A percentile compares a stretch with the other conserved stretches of the same genome.
Conservation (phyloP, 148 eudicot species). For the Vaccinium myrtillus region DNA sequence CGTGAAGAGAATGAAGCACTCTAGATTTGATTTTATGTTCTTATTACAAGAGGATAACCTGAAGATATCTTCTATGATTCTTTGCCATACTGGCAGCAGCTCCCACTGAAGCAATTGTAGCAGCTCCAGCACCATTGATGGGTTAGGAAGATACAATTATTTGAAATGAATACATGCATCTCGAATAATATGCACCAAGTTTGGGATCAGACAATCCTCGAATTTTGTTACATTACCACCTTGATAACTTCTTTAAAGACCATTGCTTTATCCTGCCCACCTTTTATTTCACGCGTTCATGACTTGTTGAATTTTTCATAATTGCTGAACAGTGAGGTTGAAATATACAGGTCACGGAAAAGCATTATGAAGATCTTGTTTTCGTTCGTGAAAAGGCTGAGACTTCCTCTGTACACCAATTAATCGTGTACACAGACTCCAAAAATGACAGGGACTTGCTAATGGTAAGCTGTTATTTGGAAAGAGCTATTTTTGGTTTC, state of each 20-base stretch:
- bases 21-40: not conserved
- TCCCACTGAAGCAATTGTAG: not conserved
- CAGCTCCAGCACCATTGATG: not conserved
- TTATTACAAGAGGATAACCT: not conserved
- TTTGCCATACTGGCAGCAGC: not conserved
- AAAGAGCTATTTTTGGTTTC: not conserved
- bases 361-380: slow-evolving; percentile 70
- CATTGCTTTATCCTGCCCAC: not conserved
- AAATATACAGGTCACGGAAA: slow-evolving; percentile 58
- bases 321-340: slow-evolving; percentile 17
- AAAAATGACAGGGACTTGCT: slow-evolving; percentile 57
- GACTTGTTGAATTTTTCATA: not conserved
- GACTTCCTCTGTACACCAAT: slow-evolving; percentile 44
- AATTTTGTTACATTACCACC: not conserved
- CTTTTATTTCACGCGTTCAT: not conserved
- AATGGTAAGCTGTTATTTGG: slow-evolving; percentile 49
- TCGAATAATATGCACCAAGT: not conserved
- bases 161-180: not conserved
- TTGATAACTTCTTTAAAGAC: not conserved
- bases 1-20: not conserved
- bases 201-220: not conserved
- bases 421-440: slow-evolving; percentile 72
- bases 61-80: not conserved
- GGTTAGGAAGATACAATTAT: not conserved
- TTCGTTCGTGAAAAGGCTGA: slow-evolving; percentile 62